These are phyloP conservation scores for Chionographis japonica DNA, from an alignment of 106 monocot genomes.

Conservation along the genomic window DNA sequence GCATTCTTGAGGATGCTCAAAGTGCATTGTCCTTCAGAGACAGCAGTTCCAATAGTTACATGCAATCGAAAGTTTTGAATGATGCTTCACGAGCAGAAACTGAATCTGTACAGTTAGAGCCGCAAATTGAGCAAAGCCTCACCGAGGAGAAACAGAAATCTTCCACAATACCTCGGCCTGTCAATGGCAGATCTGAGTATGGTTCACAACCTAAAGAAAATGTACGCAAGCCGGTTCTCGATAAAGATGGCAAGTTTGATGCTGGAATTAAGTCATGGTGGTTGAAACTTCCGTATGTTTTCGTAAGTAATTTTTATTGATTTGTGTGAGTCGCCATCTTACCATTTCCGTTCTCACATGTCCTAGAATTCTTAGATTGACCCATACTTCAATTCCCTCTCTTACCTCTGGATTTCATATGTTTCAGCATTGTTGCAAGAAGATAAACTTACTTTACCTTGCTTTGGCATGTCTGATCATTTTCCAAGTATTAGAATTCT, in stretches of 20 bases:
- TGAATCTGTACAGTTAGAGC: not conserved
- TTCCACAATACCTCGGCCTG: not conserved
- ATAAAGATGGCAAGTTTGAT: slow-evolving; percentile 1
- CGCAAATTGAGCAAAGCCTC: not conserved
- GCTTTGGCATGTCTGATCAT: not conserved
- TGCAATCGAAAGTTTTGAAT: not conserved
- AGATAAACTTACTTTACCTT: no score
- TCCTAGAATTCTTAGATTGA: no score
- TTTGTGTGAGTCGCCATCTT: not conserved
- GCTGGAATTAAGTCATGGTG: slow-evolving; percentile 36
- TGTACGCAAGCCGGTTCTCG: not conserved
- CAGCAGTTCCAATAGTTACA: no score
- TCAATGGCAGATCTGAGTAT: not conserved
- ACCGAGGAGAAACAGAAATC: not conserved
- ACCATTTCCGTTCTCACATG: not conserved
- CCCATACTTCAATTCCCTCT: no score
- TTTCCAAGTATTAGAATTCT: no score
- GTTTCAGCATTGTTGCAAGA: no score
- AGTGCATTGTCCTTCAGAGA: not conserved
- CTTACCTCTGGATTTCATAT: no score
- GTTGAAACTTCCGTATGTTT: slow-evolving; percentile 51
- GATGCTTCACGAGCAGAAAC: not conserved
- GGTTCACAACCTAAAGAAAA: not conserved
- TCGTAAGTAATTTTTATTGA: slow-evolving; percentile 30
- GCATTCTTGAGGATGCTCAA: not conserved